Percentiles rank a stretch among this genome's conserved stretches.
Evolutionary conservation across 1,284 basidiomycete genomes (phyloP).

Genomic region (Apiotrichum siamense): DNA sequence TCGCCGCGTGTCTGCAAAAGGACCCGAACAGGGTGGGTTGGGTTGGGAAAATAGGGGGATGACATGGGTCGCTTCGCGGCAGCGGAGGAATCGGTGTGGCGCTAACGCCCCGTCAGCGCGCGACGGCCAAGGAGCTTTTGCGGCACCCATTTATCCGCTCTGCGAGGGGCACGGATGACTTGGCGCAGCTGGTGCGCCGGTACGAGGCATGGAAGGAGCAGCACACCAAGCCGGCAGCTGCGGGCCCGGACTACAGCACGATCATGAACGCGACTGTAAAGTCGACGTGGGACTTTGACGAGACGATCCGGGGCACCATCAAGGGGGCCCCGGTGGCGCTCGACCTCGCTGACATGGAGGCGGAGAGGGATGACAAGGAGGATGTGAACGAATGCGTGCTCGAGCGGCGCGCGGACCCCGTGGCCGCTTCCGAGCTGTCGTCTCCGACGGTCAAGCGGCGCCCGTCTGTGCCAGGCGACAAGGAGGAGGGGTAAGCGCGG

Average conservation of each 20-base stretch:
- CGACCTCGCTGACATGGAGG: constrained; percentile 23
- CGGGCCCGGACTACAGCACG: constrained; percentile 39
- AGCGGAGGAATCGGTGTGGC: constrained; percentile 1
- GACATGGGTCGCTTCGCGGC: too few relatives aligned
- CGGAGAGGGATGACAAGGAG: constrained; percentile 4
- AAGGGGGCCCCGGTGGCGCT: constrained; percentile 56
- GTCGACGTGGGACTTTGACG: constrained; percentile 92
- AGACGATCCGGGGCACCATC: constrained; percentile 56
- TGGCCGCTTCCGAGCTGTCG: too few relatives aligned
- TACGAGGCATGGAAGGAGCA: constrained; percentile 55
- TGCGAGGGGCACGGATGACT: constrained; percentile 70
- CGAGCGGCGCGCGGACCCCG: constrained; percentile 9
- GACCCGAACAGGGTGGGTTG: constrained; percentile 68
- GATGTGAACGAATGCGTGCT: too few relatives aligned
- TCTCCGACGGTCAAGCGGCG: too few relatives aligned
- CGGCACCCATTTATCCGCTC: constrained; percentile 84
- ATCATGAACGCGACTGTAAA: constrained; percentile 18
- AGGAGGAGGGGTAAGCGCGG: too few relatives aligned
- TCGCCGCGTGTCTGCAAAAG: constrained; percentile 85
- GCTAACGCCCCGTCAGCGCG: too few relatives aligned
- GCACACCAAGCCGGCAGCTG: constrained; percentile 48
- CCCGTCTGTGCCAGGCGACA: too few relatives aligned
- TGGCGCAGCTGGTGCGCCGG: constrained; percentile 80
- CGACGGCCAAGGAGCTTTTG: constrained; percentile 81
- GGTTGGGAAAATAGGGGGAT: too few relatives aligned